These are phyloP conservation scores for Curvularia hawaiiensis DNA, from an alignment of 2,329 filamentous ascomycete genomes.

Conservation along the genomic window DNA sequence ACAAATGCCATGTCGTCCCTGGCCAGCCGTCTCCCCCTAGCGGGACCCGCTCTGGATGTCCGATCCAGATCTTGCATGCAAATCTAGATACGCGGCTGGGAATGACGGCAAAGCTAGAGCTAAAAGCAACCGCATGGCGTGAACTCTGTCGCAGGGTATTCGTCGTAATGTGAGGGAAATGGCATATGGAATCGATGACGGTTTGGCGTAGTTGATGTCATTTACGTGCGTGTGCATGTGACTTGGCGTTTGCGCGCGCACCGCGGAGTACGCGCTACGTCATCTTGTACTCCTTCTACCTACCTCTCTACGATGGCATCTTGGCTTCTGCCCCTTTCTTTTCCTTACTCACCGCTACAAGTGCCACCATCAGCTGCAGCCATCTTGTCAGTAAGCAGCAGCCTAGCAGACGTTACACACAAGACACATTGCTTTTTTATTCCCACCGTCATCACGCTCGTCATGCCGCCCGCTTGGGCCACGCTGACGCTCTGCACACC, in stretches of 20 bases:
- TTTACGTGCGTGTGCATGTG: constrained; percentile 11
- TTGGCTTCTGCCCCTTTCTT: neutral
- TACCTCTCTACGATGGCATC: neutral
- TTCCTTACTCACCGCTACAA: constrained; percentile 5
- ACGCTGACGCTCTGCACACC: constrained; percentile 3
- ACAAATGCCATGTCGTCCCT: constrained; percentile 9
- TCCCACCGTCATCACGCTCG: neutral
- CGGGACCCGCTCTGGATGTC: neutral
- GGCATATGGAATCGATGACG: neutral
- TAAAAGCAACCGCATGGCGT: neutral
- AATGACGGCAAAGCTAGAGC: neutral
- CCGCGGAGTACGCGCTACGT: neutral
- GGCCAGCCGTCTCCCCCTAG: neutral
- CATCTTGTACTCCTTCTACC: neutral
- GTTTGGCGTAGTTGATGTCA: constrained; percentile 10
- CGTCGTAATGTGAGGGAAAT: neutral
- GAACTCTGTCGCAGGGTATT: neutral
- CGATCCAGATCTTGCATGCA: constrained; percentile 14
- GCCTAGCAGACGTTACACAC: neutral
- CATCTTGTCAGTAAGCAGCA: neutral
- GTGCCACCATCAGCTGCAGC: neutral
- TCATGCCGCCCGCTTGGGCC: constrained; percentile 1
- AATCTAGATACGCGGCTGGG: constrained; percentile 1
- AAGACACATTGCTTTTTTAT: constrained; percentile 1
- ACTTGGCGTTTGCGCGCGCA: constrained; percentile 15